Conservation (phyloP, 306 rosid species). For the Ormosia semicastrata region DNA sequence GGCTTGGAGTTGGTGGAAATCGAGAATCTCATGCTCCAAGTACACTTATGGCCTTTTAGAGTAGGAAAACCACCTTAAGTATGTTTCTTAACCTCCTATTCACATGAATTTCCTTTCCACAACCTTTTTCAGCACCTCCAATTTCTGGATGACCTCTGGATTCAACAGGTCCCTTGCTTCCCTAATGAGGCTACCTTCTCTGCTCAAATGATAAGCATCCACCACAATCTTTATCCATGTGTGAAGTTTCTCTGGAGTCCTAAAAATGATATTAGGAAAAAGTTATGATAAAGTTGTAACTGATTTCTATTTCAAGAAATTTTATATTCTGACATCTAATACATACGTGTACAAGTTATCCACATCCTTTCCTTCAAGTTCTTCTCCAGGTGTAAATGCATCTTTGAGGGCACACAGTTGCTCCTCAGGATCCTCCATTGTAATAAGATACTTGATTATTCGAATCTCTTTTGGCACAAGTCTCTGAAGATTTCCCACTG, state of each 20-base stretch:
- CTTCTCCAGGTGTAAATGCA: constrained; percentile 95
- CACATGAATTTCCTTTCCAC: constrained; percentile 80
- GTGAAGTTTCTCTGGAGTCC: constrained; percentile 90
- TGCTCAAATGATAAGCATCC: constrained; percentile 80
- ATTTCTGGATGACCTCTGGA: constrained; percentile 72
- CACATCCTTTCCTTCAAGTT: constrained; percentile 71
- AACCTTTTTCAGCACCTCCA: constrained; percentile 63
- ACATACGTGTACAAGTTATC: constrained; percentile 81
- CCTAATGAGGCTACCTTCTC: constrained; percentile 76
- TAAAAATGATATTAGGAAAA: constrained; percentile 28
- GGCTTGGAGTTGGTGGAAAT: constrained; percentile 15
- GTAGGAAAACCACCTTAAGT: constrained; percentile 9
- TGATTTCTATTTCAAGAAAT: background rate
- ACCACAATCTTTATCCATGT: constrained; percentile 63
- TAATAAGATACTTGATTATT: constrained; percentile 72
- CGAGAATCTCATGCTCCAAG: constrained; percentile 14
- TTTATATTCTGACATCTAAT: constrained; percentile 10
- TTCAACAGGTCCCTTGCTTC: constrained; percentile 90
- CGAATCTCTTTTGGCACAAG: constrained; percentile 86
- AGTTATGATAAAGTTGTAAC: background rate
- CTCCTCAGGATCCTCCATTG: constrained; percentile 77
- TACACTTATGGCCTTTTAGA: background rate
- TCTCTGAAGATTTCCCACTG: constrained; percentile 84
- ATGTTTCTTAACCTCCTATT: constrained; percentile 7
- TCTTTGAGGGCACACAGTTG: constrained; percentile 61